Conservation (phyloP, 495 filamentous ascomycete species). For the Mytilinidion resinicola region DNA sequence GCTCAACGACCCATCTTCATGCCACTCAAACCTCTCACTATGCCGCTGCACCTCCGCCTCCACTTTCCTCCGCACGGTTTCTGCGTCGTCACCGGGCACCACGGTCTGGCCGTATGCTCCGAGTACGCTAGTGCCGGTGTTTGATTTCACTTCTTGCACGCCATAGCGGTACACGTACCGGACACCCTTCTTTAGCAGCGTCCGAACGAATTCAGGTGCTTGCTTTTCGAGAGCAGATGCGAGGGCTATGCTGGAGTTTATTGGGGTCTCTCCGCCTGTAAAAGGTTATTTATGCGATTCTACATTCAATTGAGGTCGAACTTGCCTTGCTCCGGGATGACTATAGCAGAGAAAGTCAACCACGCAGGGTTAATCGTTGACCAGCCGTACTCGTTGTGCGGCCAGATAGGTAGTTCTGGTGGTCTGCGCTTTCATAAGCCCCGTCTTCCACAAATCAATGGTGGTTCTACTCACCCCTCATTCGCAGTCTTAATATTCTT, state of each 20-base stretch:
- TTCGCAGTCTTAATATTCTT: slow-evolving; percentile 24
- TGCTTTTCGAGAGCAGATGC: slow-evolving; percentile 16
- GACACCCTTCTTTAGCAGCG: slow-evolving; percentile 22
- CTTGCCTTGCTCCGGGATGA: no score
- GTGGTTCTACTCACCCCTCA: slow-evolving; percentile 9
- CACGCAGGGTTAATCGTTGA: slow-evolving; percentile 29
- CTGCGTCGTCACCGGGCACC: slow-evolving; percentile 13
- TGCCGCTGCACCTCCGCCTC: slow-evolving; percentile 19
- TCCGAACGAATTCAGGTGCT: slow-evolving; percentile 23
- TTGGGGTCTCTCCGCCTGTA: slow-evolving; percentile 17
- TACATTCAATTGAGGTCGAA: no score
- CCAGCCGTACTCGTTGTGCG: slow-evolving; percentile 30
- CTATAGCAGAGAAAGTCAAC: slow-evolving; percentile 25
- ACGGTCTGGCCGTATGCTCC: slow-evolving; percentile 19
- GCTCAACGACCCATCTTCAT: slow-evolving; percentile 27
- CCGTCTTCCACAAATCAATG: neutral
- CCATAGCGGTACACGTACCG: slow-evolving; percentile 30
- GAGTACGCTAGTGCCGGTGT: slow-evolving; percentile 23
- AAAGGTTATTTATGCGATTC: neutral
- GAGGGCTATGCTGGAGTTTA: slow-evolving; percentile 21
- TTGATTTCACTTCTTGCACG: slow-evolving; percentile 23
- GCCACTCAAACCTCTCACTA: slow-evolving; percentile 25
- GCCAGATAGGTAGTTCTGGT: slow-evolving; percentile 27
- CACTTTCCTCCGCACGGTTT: slow-evolving; percentile 16
- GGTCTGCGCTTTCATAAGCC: slow-evolving; percentile 1